Evolutionary conservation across 441 rosid genomes (phyloP).

Genomic region (Theobroma grandiflorum): DNA sequence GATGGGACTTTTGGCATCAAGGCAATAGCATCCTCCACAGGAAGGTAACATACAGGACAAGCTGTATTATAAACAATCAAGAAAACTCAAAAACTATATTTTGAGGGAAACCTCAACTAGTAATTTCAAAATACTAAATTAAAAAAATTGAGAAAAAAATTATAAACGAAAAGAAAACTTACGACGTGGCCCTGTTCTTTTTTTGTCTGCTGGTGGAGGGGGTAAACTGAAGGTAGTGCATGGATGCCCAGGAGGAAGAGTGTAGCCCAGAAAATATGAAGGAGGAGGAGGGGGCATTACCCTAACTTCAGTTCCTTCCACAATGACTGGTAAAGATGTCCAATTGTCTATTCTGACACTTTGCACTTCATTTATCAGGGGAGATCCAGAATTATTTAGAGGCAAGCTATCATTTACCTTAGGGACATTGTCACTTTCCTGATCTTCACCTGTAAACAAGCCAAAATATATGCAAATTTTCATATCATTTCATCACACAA

Average conservation of each 20-base stretch:
- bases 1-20: conserved; percentile 81
- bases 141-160: conserved; percentile 6
- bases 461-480: conserved; percentile 17
- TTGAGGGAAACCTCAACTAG: conserved; percentile 7
- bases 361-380: conserved; percentile 35
- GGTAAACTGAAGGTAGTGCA: conserved; percentile 79
- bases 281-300: conserved; percentile 65
- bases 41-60: conserved; percentile 93
- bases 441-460: conserved; percentile 74
- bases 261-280: conserved; percentile 72
- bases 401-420: conserved; percentile 48
- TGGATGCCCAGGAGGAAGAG: conserved; percentile 86
- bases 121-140: conserved; percentile 18
- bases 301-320: conserved; percentile 10
- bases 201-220: conserved; percentile 94
- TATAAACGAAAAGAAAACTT: conserved; percentile 40
- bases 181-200: conserved; percentile 93
- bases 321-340: conserved; percentile 32
- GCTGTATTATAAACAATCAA: conserved; percentile 57
- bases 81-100: conserved; percentile 43
- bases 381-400: conserved; percentile 37
- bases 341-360: conserved; percentile 28
- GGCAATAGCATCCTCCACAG: conserved; percentile 80
- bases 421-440: conserved; percentile 50
- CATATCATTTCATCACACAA: conserved; percentile 11